These are phyloP conservation scores for Purpureocillium lavendulum DNA, from an alignment of 2,329 filamentous ascomycete genomes.

Conservation along the genomic window DNA sequence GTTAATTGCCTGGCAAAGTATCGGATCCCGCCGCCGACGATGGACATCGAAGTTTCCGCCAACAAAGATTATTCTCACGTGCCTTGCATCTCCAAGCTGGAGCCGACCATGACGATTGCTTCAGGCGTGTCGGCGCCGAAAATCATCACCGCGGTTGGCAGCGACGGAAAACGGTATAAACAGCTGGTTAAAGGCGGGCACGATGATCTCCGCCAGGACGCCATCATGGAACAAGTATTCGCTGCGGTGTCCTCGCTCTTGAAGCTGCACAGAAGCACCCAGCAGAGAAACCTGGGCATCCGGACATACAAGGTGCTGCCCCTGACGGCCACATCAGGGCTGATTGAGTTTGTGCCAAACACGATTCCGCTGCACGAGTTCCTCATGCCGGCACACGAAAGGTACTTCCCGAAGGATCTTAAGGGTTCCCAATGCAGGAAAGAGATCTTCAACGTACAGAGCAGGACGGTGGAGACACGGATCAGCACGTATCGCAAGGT, in stretches of 20 bases:
- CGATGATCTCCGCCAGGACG: slow-evolving; percentile 92
- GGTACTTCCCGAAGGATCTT: slow-evolving; percentile 77
- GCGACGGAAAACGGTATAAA: slow-evolving; percentile 72
- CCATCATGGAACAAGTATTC: slow-evolving; percentile 99
- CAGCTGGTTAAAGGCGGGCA: slow-evolving; percentile 93
- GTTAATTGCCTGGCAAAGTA: slow-evolving; percentile 54
- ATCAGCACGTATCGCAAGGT: slow-evolving; percentile 71
- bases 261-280: slow-evolving; percentile 75
- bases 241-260: slow-evolving; percentile 88
- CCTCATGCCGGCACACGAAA: slow-evolving; percentile 80
- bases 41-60: slow-evolving; percentile 68
- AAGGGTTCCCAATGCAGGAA: slow-evolving; percentile 70
- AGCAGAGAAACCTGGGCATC: slow-evolving; percentile 82
- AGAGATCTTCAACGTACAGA: slow-evolving; percentile 67
- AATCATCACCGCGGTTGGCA: slow-evolving; percentile 74
- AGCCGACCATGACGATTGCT: slow-evolving; percentile 73
- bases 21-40: slow-evolving; percentile 78
- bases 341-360: slow-evolving; percentile 95
- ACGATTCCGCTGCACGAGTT: slow-evolving; percentile 90
- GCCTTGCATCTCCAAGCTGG: slow-evolving; percentile 65
- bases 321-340: slow-evolving; percentile 71
- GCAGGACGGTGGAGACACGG: slow-evolving; percentile 59
- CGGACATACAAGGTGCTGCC: slow-evolving; percentile 96
- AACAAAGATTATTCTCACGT: slow-evolving; percentile 69
- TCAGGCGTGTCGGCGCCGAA: slow-evolving; percentile 90